Conservation (phyloP, 2,329 filamentous ascomycete genomes). For the Botrytis hyacinthi region DNA sequence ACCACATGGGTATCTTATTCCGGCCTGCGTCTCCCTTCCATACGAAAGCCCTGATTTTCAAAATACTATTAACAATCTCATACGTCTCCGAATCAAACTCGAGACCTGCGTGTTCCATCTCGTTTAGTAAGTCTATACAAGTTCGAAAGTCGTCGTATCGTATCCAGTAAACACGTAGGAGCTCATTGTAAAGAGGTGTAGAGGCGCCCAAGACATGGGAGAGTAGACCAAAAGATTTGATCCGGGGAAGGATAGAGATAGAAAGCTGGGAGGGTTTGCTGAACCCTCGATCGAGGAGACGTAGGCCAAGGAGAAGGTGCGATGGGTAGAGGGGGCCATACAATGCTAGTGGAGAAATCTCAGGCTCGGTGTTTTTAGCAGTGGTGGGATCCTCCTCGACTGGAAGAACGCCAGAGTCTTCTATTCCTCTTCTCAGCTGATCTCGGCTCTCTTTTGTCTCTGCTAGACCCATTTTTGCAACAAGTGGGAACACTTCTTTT, state of each 20-base stretch:
- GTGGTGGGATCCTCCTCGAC: neutral
- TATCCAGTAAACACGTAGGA: slow-evolving; percentile 61
- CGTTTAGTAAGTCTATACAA: slow-evolving; percentile 31
- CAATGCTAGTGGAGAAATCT: slow-evolving; percentile 45
- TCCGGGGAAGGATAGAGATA: slow-evolving; percentile 61
- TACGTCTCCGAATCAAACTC: slow-evolving; percentile 37
- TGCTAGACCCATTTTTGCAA: slow-evolving; percentile 54
- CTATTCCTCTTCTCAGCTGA: neutral
- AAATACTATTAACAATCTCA: slow-evolving; percentile 31
- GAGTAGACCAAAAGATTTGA: slow-evolving; percentile 65
- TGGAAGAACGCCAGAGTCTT: neutral
- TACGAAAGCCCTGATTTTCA: slow-evolving; percentile 26
- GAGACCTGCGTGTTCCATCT: slow-evolving; percentile 38
- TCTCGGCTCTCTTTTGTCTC: slow-evolving; percentile 26
- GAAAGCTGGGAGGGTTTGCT: slow-evolving; percentile 55
- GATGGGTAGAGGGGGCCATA: slow-evolving; percentile 65
- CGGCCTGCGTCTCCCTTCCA: slow-evolving; percentile 26
- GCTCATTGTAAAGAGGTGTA: slow-evolving; percentile 66
- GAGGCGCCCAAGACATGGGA: slow-evolving; percentile 71
- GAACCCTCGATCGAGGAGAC: slow-evolving; percentile 58
- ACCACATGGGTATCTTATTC: slow-evolving; percentile 31
- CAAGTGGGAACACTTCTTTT: slow-evolving; percentile 61
- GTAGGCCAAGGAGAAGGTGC: slow-evolving; percentile 57
- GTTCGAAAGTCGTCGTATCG: slow-evolving; percentile 52
- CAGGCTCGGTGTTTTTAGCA: neutral